A percentile compares a stretch with the other conserved stretches of the same genome.
These are phyloP conservation scores for Epichloe elymi DNA, from an alignment of 2,329 filamentous ascomycete species.

Conservation along the genomic window DNA sequence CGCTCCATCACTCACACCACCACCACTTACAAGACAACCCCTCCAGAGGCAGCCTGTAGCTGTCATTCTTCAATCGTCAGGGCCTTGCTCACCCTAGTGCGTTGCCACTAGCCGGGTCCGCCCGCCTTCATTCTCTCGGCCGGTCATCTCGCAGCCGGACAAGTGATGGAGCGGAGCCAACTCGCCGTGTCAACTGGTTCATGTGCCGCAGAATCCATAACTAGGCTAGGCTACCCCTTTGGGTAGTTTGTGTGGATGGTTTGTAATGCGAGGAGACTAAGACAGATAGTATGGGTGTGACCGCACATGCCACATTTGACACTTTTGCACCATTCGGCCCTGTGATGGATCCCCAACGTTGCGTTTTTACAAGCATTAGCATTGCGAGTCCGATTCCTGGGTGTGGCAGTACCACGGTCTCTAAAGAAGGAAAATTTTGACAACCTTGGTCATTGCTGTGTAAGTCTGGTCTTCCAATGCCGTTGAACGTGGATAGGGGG, in stretches of 20 bases:
- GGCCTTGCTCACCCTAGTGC: too few species aligned
- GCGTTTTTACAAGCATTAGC: not conserved
- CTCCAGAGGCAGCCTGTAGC: too few species aligned
- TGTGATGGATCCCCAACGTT: constrained; percentile 1
- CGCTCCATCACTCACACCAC: not conserved
- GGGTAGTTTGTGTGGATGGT: not conserved
- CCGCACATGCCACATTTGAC: not conserved
- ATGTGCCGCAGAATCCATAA: not conserved
- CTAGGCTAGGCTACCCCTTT: constrained; percentile 1
- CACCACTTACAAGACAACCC: not conserved
- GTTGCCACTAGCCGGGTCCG: not conserved
- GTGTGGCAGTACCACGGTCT: not conserved
- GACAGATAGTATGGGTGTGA: not conserved
- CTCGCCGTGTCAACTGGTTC: not conserved
- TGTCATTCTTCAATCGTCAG: too few species aligned
- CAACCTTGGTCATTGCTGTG: not conserved
- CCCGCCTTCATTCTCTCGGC: not conserved
- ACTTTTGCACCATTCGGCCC: not conserved
- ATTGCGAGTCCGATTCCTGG: constrained; percentile 1
- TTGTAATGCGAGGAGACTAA: not conserved
- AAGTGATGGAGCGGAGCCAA: not conserved
- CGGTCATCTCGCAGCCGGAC: not conserved
- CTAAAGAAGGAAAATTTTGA: not conserved
- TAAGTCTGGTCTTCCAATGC: not conserved
- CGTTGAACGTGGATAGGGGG: not conserved